phyloP scores from a whole-genome alignment of 768 basidiomycete genomes.

The Leccinum disarticulatum region DNA sequence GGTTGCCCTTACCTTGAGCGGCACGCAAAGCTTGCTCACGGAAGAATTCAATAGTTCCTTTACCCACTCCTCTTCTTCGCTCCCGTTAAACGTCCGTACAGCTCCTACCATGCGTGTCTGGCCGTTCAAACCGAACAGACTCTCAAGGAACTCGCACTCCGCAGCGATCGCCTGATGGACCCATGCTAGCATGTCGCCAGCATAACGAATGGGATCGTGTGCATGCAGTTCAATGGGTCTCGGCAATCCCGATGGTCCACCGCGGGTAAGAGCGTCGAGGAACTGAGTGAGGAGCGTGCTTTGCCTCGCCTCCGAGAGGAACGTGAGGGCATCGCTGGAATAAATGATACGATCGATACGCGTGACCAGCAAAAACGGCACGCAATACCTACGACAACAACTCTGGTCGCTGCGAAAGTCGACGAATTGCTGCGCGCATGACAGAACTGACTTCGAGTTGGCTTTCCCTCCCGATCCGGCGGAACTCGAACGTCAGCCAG shows the following conservation, averaged over 20 bases:
- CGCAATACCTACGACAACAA: conserved; percentile 46
- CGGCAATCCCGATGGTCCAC: conserved; percentile 80
- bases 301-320: conserved; percentile 82
- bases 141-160: conserved; percentile 91
- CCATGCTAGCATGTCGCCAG: conserved; percentile 99
- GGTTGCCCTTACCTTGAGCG: conserved; percentile 66
- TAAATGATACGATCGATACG: not conserved
- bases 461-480: conserved; percentile 70
- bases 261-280: conserved; percentile 83
- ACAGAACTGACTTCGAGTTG: conserved; percentile 65
- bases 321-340: conserved; percentile 67
- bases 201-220: conserved; percentile 94
- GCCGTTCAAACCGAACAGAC: conserved; percentile 69
- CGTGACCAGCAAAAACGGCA: not conserved
- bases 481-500: conserved; percentile 84
- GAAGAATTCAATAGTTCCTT: conserved; percentile 77
- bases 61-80: conserved; percentile 78
- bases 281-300: conserved; percentile 78
- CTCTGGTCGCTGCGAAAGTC: conserved; percentile 77
- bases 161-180: conserved; percentile 95
- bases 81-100: conserved; percentile 51
- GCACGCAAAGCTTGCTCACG: conserved; percentile 80
- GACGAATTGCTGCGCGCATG: conserved; percentile 69
- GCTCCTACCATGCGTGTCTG: conserved; percentile 70
- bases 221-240: conserved; percentile 97